phyloP scores from a whole-genome alignment of 441 rosid genomes.

The Arabidopsis hybrid region DNA sequence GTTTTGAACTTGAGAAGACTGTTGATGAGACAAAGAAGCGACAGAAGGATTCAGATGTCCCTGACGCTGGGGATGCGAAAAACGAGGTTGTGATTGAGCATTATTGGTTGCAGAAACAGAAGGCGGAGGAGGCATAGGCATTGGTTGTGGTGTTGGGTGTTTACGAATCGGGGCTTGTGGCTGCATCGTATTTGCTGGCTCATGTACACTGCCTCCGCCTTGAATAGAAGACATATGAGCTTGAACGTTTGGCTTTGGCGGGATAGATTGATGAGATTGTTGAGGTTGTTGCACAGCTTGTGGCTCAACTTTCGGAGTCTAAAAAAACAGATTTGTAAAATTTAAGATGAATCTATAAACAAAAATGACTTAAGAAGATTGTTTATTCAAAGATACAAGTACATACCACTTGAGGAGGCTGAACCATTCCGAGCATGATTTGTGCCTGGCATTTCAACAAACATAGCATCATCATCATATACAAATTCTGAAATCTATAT shows the following conservation, averaged over 20 bases:
- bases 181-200: conserved; percentile 58
- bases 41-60: conserved; percentile 64
- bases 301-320: conserved; percentile 77
- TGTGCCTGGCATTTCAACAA: conserved; percentile 69
- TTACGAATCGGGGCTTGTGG: conserved; percentile 60
- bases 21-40: conserved; percentile 57
- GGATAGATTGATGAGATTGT: conserved; percentile 62
- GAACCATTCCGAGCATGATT: conserved; percentile 99
- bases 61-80: conserved; percentile 70
- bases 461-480: conserved; percentile 24
- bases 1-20: conserved; percentile 64
- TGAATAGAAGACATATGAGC: conserved; percentile 55
- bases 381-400: conserved; percentile 33
- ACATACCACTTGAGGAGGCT: conserved; percentile 86
- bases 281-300: conserved; percentile 60
- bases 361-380: not conserved
- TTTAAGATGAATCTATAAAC: conserved; percentile 21
- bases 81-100: conserved; percentile 65
- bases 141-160: conserved; percentile 61
- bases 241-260: conserved; percentile 60
- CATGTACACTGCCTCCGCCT: conserved; percentile 55
- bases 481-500: not conserved
- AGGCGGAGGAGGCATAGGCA: conserved; percentile 61
- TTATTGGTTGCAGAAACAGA: conserved; percentile 55
- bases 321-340: conserved; percentile 35